Conservation (phyloP, 192 early-diverging fungal species). For the Coemansia sp. region DNA sequence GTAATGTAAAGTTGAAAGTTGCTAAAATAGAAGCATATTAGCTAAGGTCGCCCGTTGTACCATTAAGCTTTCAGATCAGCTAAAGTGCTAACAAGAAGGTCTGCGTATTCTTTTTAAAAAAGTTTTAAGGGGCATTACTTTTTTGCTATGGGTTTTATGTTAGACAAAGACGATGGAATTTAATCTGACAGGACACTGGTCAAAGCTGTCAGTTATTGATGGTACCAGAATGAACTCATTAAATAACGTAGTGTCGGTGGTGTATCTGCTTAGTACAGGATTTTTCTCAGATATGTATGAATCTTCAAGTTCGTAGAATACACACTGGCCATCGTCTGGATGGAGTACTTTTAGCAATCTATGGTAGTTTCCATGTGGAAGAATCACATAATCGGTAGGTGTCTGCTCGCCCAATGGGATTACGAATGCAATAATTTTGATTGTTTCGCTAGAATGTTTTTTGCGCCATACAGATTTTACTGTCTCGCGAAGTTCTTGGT, state of each 20-base stretch:
- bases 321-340: slow-evolving; percentile 8
- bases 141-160: not conserved
- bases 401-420: slow-evolving; percentile 16
- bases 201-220: not conserved
- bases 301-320: slow-evolving; percentile 37
- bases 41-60: too few relatives aligned
- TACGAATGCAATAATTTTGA: slow-evolving; percentile 27
- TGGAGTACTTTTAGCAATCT: slow-evolving; percentile 1
- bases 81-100: not conserved
- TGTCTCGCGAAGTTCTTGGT: slow-evolving; percentile 34
- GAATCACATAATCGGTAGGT: slow-evolving; percentile 12
- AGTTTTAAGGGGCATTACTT: not conserved
- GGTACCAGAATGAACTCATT: slow-evolving; percentile 33
- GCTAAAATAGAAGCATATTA: too few relatives aligned
- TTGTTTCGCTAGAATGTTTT: slow-evolving; percentile 9
- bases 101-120: not conserved
- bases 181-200: slow-evolving; percentile 15
- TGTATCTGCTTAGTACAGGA: not conserved
- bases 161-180: slow-evolving; percentile 37
- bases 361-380: slow-evolving; percentile 24
- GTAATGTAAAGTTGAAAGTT: too few relatives aligned
- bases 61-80: too few relatives aligned
- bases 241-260: slow-evolving; percentile 9
- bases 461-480: slow-evolving; percentile 38
- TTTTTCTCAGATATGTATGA: slow-evolving; percentile 1